phyloP scores from a whole-genome alignment of 192 early-diverging fungal species.

The Entomortierella beljakovae region DNA sequence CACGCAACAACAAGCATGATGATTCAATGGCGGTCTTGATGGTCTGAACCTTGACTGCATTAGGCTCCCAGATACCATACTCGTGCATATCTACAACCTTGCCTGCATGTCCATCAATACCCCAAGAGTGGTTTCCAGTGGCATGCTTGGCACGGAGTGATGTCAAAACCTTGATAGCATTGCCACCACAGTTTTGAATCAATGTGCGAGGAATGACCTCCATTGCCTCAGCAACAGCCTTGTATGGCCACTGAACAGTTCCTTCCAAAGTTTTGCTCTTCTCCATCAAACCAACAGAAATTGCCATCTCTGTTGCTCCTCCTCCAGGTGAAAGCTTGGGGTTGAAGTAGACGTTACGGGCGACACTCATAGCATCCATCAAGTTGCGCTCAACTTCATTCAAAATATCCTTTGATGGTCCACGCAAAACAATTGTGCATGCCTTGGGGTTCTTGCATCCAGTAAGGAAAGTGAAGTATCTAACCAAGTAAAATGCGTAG shows the following conservation, averaged over 20 bases:
- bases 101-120: slow-evolving; percentile 95
- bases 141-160: slow-evolving; percentile 95
- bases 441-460: slow-evolving; percentile 97
- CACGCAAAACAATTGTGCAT: slow-evolving; percentile 97
- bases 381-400: slow-evolving; percentile 99
- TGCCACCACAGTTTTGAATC: slow-evolving; percentile 99
- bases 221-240: slow-evolving; percentile 92
- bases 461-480: slow-evolving; percentile 96
- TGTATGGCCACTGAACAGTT: slow-evolving; percentile 97
- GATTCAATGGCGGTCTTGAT: slow-evolving; percentile 99
- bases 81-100: slow-evolving; percentile 95
- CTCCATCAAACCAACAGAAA: slow-evolving; percentile 89
- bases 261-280: slow-evolving; percentile 92
- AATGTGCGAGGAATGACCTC: slow-evolving; percentile 99
- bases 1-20: slow-evolving; percentile 83
- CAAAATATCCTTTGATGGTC: slow-evolving; percentile 97
- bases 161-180: slow-evolving; percentile 96
- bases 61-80: slow-evolving; percentile 99
- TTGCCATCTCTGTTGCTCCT: slow-evolving; percentile 98
- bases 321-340: slow-evolving; percentile 95
- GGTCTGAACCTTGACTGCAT: slow-evolving; percentile 99
- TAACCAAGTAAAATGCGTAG: not conserved
- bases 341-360: slow-evolving; percentile 98
- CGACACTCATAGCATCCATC: slow-evolving; percentile 99
- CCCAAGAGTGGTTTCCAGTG: slow-evolving; percentile 87